Conservation (phyloP, 129 eudicot species). For the Escallonia rubra region DNA sequence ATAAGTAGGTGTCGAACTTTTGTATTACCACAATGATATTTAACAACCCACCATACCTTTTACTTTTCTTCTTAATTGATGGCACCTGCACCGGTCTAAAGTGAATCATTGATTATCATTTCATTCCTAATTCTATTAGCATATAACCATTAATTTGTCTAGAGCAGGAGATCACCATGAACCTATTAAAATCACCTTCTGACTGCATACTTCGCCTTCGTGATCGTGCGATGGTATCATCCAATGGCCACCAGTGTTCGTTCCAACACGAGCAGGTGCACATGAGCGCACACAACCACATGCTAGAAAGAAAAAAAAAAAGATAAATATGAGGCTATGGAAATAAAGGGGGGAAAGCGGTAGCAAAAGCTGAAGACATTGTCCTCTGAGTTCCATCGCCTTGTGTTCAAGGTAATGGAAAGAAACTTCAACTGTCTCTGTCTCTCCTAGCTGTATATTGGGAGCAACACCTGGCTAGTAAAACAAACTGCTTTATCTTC, state of each 20-base stretch:
- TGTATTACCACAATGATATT: not conserved
- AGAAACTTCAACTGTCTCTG: conserved; percentile 3
- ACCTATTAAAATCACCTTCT: too few species aligned
- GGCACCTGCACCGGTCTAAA: conserved; percentile 21
- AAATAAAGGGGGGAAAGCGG: not conserved
- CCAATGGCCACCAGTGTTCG: too few species aligned
- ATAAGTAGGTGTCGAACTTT: not conserved
- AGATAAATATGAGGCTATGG: not conserved
- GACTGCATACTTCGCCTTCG: too few species aligned
- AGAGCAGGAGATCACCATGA: too few species aligned
- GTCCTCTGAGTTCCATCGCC: not conserved
- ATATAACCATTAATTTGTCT: not conserved
- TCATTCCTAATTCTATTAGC: conserved; percentile 11
- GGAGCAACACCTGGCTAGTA: not conserved
- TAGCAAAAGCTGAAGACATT: conserved; percentile 8
- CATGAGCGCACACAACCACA: conserved; percentile 6
- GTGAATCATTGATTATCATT: conserved; percentile 25
- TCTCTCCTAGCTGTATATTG: conserved; percentile 13
- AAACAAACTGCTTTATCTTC: not conserved
- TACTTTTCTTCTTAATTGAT: conserved; percentile 15
- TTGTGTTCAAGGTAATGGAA: conserved; percentile 8
- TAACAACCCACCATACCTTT: conserved; percentile 29
- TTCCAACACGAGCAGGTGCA: not conserved
- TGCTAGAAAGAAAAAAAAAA: conserved; percentile 17
- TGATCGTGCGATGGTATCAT: too few species aligned